These are phyloP conservation scores for Pisolithus marmoratus DNA, from an alignment of 768 basidiomycete species.

Conservation along the genomic window DNA sequence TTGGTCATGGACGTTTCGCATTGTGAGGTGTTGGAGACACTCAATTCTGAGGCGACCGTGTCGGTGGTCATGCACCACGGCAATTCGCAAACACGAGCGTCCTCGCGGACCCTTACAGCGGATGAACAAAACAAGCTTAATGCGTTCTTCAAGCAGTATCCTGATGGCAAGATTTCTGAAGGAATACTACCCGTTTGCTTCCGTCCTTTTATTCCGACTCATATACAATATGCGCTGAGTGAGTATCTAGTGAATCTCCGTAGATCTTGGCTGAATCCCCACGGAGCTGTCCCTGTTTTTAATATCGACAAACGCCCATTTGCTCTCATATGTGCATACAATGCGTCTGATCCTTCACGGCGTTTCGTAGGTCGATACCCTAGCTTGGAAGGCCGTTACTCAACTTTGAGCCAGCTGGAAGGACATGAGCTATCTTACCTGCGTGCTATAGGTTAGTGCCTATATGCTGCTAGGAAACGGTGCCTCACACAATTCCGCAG, in stretches of 20 bases:
- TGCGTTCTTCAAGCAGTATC: slow-evolving; percentile 71
- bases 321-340: slow-evolving; percentile 87
- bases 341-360: slow-evolving; percentile 71
- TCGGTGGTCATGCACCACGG: slow-evolving; percentile 70
- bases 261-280: slow-evolving; percentile 6
- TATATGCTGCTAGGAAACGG: background rate
- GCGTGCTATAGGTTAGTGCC: slow-evolving; percentile 68
- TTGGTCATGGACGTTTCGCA: slow-evolving; percentile 90
- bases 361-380: slow-evolving; percentile 57
- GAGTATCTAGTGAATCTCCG: slow-evolving; percentile 24
- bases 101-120: slow-evolving; percentile 49
- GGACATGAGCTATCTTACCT: slow-evolving; percentile 89
- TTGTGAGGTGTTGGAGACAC: slow-evolving; percentile 78
- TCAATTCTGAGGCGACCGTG: slow-evolving; percentile 52
- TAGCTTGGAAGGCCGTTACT: slow-evolving; percentile 2
- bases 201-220: slow-evolving; percentile 71
- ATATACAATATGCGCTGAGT: slow-evolving; percentile 87
- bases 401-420: slow-evolving; percentile 53
- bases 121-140: slow-evolving; percentile 74
- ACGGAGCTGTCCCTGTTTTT: slow-evolving; percentile 80
- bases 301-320: slow-evolving; percentile 92
- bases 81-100: slow-evolving; percentile 47
- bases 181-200: slow-evolving; percentile 81
- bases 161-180: slow-evolving; percentile 85
- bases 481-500: slow-evolving; percentile 25